Evolutionary conservation across 306 rosid genomes (phyloP).

Genomic region (Senna siamea): DNA sequence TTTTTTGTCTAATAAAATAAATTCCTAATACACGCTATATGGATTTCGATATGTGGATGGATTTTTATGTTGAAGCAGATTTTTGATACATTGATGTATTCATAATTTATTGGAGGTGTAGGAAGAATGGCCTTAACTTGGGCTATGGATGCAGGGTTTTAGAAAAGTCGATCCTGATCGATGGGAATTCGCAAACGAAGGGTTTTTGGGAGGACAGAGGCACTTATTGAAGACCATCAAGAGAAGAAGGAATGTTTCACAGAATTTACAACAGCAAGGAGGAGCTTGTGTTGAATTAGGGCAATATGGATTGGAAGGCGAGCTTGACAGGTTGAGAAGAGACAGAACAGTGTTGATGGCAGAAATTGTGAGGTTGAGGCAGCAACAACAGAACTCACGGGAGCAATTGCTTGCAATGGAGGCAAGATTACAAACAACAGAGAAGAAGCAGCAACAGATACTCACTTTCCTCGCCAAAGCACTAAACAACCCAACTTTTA

Average conservation of each 20-base stretch:
- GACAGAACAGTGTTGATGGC: constrained; percentile 68
- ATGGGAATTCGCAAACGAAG: constrained; percentile 96
- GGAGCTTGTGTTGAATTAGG: constrained; percentile 73
- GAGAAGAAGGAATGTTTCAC: constrained; percentile 80
- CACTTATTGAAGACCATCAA: constrained; percentile 74
- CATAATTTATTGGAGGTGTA: no score
- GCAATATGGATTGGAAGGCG: constrained; percentile 76
- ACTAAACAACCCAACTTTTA: constrained; percentile 55
- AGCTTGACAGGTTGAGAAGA: constrained; percentile 67
- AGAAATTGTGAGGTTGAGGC: constrained; percentile 70
- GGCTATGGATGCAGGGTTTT: constrained; percentile 67
- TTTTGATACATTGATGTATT: neutral
- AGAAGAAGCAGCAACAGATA: constrained; percentile 76
- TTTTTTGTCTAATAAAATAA: neutral
- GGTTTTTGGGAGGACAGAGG: constrained; percentile 86
- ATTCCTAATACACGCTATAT: neutral
- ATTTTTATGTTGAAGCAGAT: neutral
- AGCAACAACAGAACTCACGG: constrained; percentile 72
- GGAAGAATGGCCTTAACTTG: neutral
- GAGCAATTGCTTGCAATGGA: constrained; percentile 61
- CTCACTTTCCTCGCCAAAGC: constrained; percentile 77
- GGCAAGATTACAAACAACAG: constrained; percentile 59
- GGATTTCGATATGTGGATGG: neutral
- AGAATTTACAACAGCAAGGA: constrained; percentile 43
- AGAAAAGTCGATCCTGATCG: constrained; percentile 91